Conservation (phyloP, 305 asterid species). For the Withania somnifera region DNA sequence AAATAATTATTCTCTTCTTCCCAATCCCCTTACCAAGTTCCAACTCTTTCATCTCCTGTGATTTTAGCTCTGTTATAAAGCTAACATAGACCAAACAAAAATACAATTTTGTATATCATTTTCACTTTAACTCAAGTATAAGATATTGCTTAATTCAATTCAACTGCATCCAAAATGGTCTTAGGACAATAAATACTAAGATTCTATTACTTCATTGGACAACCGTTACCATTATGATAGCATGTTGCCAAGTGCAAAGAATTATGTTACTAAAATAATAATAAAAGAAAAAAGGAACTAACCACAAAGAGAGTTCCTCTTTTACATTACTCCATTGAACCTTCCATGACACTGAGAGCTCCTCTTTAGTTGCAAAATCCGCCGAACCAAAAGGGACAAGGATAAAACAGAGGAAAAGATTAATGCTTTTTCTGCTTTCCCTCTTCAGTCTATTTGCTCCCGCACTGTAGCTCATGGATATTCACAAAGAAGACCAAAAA, state of each 20-base stretch:
- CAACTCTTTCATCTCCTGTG: too few relatives aligned
- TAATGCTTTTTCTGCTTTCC: background rate
- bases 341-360: background rate
- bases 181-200: background rate
- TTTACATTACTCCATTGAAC: background rate
- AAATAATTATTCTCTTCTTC: too few relatives aligned
- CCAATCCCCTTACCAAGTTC: too few relatives aligned
- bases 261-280: background rate
- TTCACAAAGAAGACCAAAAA: background rate
- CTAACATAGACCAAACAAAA: too few relatives aligned
- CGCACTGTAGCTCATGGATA: background rate
- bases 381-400: background rate
- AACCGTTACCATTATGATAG: background rate
- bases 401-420: background rate
- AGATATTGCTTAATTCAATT: background rate
- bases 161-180: background rate
- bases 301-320: background rate
- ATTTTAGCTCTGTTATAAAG: too few relatives aligned
- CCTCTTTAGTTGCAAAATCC: background rate
- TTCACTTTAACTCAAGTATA: background rate
- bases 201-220: background rate
- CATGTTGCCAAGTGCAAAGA: background rate
- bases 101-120: too few relatives aligned
- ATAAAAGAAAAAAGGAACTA: background rate
- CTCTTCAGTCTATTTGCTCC: background rate